Conservation (phyloP, 177 flowering plant genomes). For the Vitis hybrid region DNA sequence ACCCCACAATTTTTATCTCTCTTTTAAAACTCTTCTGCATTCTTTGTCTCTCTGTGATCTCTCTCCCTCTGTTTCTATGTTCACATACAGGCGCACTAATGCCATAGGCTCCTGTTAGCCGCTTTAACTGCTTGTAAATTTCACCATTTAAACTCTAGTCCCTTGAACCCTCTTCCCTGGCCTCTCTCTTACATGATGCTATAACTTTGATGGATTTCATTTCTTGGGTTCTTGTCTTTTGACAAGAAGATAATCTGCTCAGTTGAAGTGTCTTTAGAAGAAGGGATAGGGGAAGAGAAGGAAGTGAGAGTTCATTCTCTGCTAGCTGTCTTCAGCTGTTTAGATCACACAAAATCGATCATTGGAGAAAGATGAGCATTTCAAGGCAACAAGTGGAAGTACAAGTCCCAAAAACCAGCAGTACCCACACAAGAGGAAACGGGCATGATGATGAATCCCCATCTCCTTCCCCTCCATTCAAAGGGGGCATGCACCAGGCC, state of each 20-base stretch:
- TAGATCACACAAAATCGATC: no score
- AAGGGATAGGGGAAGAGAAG: not conserved
- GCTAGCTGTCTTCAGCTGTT: no score
- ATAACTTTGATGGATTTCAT: no score
- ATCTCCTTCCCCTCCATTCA: not conserved
- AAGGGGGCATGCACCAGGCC: not conserved
- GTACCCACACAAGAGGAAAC: not conserved
- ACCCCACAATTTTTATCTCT: no score
- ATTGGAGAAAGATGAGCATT: not conserved
- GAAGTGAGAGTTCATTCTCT: no score
- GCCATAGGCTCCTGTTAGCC: not conserved
- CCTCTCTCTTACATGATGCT: no score
- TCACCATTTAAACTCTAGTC: conserved; percentile 2
- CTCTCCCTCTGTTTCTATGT: not conserved
- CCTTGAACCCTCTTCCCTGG: not conserved
- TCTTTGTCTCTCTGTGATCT: not conserved
- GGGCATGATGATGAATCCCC: not conserved
- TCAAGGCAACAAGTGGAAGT: not conserved
- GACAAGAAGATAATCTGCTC: no score
- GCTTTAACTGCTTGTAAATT: conserved; percentile 22
- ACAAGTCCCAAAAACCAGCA: not conserved
- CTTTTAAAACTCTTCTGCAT: no score
- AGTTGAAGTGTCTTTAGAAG: no score
- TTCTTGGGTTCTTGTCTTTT: no score
- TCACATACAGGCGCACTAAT: not conserved